phyloP scores from a whole-genome alignment of 805 yeast species.

The Candida suzukii region DNA sequence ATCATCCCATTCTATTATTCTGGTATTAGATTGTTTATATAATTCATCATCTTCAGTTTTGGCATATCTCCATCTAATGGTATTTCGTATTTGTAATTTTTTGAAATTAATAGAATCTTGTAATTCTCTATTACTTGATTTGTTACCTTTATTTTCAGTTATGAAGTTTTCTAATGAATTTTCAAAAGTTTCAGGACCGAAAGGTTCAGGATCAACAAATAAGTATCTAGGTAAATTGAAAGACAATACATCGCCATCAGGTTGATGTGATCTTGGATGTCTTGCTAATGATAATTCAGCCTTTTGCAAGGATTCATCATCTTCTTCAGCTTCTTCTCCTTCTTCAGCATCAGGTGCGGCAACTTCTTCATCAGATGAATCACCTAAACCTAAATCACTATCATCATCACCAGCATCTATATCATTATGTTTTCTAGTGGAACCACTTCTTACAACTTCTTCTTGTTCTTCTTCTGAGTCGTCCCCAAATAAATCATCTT shows the following conservation, averaged over 20 bases:
- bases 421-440: slow-evolving; percentile 25
- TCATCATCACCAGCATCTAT: slow-evolving; percentile 24
- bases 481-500: slow-evolving; percentile 1
- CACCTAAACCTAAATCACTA: slow-evolving; percentile 10
- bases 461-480: slow-evolving; percentile 14
- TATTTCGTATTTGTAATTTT: slow-evolving; percentile 39
- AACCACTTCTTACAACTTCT: slow-evolving; percentile 31
- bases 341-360: slow-evolving; percentile 26
- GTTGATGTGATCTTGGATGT: slow-evolving; percentile 40
- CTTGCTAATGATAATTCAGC: slow-evolving; percentile 40
- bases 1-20: slow-evolving; percentile 90
- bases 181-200: slow-evolving; percentile 54
- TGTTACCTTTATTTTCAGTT: slow-evolving; percentile 27
- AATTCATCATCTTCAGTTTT: slow-evolving; percentile 65
- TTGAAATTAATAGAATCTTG: slow-evolving; percentile 37
- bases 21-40: slow-evolving; percentile 81
- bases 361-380: slow-evolving; percentile 30
- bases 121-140: slow-evolving; percentile 41
- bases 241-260: slow-evolving; percentile 24
- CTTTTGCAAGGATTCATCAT: slow-evolving; percentile 23
- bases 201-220: slow-evolving; percentile 78
- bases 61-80: slow-evolving; percentile 91
- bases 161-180: slow-evolving; percentile 43
- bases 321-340: slow-evolving; percentile 28
- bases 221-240: slow-evolving; percentile 79